Conservation (phyloP, 169 alveolate species). For the Blepharisma undulans region DNA sequence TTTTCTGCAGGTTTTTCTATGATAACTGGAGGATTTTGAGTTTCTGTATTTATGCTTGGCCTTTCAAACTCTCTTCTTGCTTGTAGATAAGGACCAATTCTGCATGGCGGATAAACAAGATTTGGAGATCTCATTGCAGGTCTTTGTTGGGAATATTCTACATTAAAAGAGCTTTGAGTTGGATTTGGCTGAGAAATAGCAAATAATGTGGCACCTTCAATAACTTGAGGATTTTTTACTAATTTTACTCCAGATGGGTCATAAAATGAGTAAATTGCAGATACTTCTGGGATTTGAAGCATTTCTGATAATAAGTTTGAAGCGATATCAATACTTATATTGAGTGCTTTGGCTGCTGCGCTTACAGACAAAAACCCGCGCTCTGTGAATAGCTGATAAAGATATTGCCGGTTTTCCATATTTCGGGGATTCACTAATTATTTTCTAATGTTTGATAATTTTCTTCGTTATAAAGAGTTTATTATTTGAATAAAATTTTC, state of each 20-base stretch:
- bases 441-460: not conserved
- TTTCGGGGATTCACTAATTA: not conserved
- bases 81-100: not conserved
- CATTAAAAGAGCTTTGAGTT: not conserved
- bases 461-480: not conserved
- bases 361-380: not conserved
- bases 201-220: not conserved
- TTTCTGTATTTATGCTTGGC: not conserved
- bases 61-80: not conserved
- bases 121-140: not conserved
- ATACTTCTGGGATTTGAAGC: not conserved
- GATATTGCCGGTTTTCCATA: not conserved
- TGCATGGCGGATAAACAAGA: not conserved
- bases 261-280: not conserved
- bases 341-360: not conserved
- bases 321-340: not conserved
- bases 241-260: not conserved
- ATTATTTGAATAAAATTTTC: too few relatives aligned
- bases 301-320: not conserved
- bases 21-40: not conserved
- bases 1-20: not conserved
- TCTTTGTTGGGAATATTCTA: not conserved
- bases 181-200: not conserved
- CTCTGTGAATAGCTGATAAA: not conserved
- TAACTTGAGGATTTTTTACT: not conserved